Conservation (phyloP, 495 filamentous ascomycete species). For the Annulohypoxylon bovei region DNA sequence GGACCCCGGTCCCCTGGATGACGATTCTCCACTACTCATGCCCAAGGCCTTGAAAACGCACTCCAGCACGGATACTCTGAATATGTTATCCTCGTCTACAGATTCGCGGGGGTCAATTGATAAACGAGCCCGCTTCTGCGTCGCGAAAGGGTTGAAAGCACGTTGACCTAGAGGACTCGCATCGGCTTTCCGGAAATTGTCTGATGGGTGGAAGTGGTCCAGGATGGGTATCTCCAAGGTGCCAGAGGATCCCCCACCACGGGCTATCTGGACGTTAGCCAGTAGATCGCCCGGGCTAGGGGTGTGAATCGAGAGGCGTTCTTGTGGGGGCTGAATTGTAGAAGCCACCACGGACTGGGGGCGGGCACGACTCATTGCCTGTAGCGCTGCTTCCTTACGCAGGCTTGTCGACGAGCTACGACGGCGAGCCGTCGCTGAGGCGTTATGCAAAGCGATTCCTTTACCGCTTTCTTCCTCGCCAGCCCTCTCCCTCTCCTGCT, state of each 20-base stretch:
- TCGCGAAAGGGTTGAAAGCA: slow-evolving; percentile 65
- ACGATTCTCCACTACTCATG: slow-evolving; percentile 72
- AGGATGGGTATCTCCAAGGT: slow-evolving; percentile 51
- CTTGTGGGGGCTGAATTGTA: slow-evolving; percentile 45
- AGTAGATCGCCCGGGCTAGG: slow-evolving; percentile 82
- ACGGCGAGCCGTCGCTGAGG: slow-evolving; percentile 65
- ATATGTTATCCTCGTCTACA: slow-evolving; percentile 84
- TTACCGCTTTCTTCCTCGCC: slow-evolving; percentile 86
- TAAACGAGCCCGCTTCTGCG: slow-evolving; percentile 62
- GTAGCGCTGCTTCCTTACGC: slow-evolving; percentile 82
- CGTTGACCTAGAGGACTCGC: slow-evolving; percentile 69
- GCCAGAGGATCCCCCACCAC: slow-evolving; percentile 58
- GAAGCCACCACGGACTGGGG: slow-evolving; percentile 45
- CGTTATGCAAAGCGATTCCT: slow-evolving; percentile 94
- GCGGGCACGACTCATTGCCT: slow-evolving; percentile 65
- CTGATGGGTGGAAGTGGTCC: slow-evolving; percentile 48
- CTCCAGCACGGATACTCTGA: slow-evolving; percentile 89
- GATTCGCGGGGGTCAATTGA: slow-evolving; percentile 75
- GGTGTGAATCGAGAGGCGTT: slow-evolving; percentile 50
- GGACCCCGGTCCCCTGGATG: slow-evolving; percentile 73
- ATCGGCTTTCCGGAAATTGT: slow-evolving; percentile 36
- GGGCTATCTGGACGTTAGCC: slow-evolving; percentile 78
- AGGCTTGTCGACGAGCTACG: slow-evolving; percentile 77
- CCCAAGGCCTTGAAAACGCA: slow-evolving; percentile 97
- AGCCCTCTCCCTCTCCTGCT: slow-evolving; percentile 82